Evolutionary conservation across 2,329 filamentous ascomycete genomes (phyloP).

Genomic region (Penicillium brevicompactum): DNA sequence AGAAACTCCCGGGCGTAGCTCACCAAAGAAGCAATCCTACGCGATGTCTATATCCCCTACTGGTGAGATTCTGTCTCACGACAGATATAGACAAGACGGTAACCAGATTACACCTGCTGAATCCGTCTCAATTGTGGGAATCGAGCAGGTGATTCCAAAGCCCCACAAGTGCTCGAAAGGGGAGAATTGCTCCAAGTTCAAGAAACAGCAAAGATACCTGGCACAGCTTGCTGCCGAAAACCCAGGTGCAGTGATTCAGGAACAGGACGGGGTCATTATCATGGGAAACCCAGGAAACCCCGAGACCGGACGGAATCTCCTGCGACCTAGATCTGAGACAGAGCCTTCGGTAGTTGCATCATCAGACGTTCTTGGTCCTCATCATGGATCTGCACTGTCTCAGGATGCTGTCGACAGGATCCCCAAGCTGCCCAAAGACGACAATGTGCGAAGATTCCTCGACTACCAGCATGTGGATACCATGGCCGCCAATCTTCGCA

Average conservation of each 20-base stretch:
- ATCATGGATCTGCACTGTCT: constrained; percentile 53
- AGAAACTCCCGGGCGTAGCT: background rate
- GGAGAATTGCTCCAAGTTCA: constrained; percentile 80
- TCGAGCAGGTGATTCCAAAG: constrained; percentile 85
- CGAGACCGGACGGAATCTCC: constrained; percentile 58
- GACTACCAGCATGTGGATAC: constrained; percentile 69
- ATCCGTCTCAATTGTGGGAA: constrained; percentile 87
- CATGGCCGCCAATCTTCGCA: constrained; percentile 51
- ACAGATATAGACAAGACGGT: background rate
- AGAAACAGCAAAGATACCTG: constrained; percentile 76
- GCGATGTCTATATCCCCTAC: background rate
- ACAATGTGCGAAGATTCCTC: constrained; percentile 90
- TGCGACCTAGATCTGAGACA: constrained; percentile 68
- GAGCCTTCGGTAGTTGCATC: constrained; percentile 85
- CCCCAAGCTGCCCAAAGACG: constrained; percentile 61
- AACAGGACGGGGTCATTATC: constrained; percentile 68
- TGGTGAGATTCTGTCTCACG: background rate
- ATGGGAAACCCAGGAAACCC: constrained; percentile 79
- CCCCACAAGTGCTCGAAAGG: constrained; percentile 84
- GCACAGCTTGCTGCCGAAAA: constrained; percentile 74
- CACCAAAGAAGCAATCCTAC: background rate
- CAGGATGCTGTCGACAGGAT: constrained; percentile 67
- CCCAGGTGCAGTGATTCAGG: constrained; percentile 66
- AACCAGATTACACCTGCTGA: constrained; percentile 62
- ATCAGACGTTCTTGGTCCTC: constrained; percentile 80